Conservation (phyloP, 78 protist species). For the Mantamonas sphyraenae region DNA sequence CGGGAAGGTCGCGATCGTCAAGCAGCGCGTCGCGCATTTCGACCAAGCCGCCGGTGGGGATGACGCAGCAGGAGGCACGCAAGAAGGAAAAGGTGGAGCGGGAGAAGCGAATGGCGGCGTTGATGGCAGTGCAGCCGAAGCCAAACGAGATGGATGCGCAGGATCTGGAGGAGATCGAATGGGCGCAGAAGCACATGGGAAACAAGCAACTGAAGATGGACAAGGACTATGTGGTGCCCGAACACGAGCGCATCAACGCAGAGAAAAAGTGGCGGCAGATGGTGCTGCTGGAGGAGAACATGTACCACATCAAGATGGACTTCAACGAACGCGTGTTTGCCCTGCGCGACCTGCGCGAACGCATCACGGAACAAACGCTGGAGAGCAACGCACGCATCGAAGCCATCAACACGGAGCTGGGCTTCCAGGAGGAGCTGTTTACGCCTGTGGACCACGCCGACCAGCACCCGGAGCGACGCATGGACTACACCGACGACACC, state of each 20-base stretch:
- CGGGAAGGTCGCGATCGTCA: neutral
- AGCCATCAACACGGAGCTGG: slow-evolving; percentile 30
- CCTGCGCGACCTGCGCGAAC: slow-evolving; percentile 43
- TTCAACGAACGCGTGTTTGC: slow-evolving; percentile 52
- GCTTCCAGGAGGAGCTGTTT: slow-evolving; percentile 6
- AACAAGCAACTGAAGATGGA: slow-evolving; percentile 50
- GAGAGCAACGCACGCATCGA: slow-evolving; percentile 2
- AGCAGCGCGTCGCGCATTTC: neutral
- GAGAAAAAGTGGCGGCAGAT: slow-evolving; percentile 51
- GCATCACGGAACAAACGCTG: slow-evolving; percentile 6
- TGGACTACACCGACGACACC: too few species aligned
- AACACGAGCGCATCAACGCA: slow-evolving; percentile 50
- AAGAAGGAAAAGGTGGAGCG: slow-evolving; percentile 2
- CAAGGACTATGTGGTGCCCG: slow-evolving; percentile 51
- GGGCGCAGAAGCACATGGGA: slow-evolving; percentile 46
- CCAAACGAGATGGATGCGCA: too few species aligned
- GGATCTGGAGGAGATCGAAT: slow-evolving; percentile 20
- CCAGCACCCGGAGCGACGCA: slow-evolving; percentile 1
- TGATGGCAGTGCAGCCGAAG: too few species aligned
- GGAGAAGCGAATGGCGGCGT: slow-evolving; percentile 9
- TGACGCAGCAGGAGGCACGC: too few species aligned
- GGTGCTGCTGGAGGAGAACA: slow-evolving; percentile 42
- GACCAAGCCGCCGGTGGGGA: neutral
- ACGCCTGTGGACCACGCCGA: neutral
- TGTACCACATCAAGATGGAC: slow-evolving; percentile 31